Conservation (phyloP, 768 basidiomycete genomes). For the Termitomyces bulborhizus region DNA sequence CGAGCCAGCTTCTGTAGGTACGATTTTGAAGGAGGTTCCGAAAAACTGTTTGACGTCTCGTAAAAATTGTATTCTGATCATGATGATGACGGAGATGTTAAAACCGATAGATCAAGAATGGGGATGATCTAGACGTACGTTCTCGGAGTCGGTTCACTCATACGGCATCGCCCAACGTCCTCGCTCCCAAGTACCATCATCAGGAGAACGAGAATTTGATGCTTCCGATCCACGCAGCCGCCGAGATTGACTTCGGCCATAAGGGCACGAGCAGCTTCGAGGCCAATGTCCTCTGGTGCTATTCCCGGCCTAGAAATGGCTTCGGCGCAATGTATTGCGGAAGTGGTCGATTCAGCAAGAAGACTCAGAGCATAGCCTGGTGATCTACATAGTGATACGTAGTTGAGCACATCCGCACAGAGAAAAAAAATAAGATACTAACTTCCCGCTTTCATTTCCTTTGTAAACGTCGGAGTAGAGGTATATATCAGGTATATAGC, state of each 20-base stretch:
- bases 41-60: conserved; percentile 79
- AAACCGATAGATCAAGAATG: not conserved
- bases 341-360: conserved; percentile 88
- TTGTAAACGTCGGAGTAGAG: conserved; percentile 98
- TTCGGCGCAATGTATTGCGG: conserved; percentile 83
- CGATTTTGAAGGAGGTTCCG: conserved; percentile 91
- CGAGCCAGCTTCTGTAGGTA: conserved; percentile 46
- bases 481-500: conserved; percentile 97
- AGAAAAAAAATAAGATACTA: conserved; percentile 21
- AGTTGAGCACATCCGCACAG: not conserved
- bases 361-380: conserved; percentile 93
- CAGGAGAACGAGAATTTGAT: conserved; percentile 79
- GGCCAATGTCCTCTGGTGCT: conserved; percentile 89
- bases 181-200: conserved; percentile 97
- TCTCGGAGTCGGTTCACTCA: conserved; percentile 77
- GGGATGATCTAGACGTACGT: conserved; percentile 48
- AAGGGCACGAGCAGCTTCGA: conserved; percentile 72
- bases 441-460: conserved; percentile 97
- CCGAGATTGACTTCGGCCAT: conserved; percentile 74
- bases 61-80: conserved; percentile 80
- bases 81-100: not conserved
- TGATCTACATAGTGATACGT: conserved; percentile 47
- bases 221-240: conserved; percentile 87
- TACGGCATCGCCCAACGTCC: conserved; percentile 86
- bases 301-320: conserved; percentile 76